Evolutionary conservation across 805 yeast genomes (phyloP), one percentile per base, ranked within the genome.

Genomic region (Starmerella powellii): DNA sequence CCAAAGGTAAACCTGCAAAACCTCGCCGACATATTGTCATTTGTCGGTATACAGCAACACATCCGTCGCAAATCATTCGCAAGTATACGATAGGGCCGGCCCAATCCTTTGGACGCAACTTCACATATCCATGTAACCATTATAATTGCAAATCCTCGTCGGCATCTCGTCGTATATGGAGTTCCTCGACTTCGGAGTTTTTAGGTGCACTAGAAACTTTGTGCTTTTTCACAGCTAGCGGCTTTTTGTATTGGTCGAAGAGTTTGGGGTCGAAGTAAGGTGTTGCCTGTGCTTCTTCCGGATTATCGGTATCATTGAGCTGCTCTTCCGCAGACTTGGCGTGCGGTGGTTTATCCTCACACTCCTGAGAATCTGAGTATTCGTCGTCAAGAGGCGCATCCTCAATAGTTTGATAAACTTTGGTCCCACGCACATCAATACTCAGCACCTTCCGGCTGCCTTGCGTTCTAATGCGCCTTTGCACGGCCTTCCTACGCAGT

Each of bases 371-470:
- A 16, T 35, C 35, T 3, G 40, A 46, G 11, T 32, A 41, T 15
- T 47, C 45, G 18, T 35, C 24, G 6, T 60, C 65, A 5, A 50
- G 52, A 8, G 46, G 49, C 10, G 53, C 53, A 32, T 59, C 53
- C 57, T 67, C 46, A 45, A 78, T 85, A 16, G 68, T 70, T 66
- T 80, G 65, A 8, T 68, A 66, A 2, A 83, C 94, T 55, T 83
- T 83, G 8, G 95, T 94, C 45, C 87, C 80, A 31, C 72, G 68
- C 18, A 91, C 76, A 16, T 79, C 75, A 70, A 91, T 78, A 50
- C 81, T 84, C 37, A 91, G 66, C 1, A 81, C 80, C 44, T 72
- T 74, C 46, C 74, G 74, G 3, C 88, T 87, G 35, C 85, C 70
- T 0, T 95, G 96, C 1, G 71, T 57, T 30, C 85, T 64, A 26